Base-by-base conservation (phyloP, 106 monocot species). In the Hemerocallis citrina region DNA sequence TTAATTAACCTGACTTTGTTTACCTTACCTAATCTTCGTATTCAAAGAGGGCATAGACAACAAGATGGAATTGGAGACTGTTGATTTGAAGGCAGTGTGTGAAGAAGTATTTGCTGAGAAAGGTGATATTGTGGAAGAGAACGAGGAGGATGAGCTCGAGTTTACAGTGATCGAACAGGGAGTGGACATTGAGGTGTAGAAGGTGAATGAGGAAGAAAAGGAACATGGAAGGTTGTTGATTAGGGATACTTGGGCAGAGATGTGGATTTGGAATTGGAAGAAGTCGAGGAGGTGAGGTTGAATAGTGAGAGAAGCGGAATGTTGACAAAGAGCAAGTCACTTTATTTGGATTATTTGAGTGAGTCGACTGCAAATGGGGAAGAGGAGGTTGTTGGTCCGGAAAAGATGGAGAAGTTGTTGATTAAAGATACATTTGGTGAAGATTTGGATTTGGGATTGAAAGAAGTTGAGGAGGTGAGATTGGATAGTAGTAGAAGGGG, bases 141-240 rank as follows among this genome's bases (percentile, higher is more conserved):
- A 61, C 5, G 66, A 78, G 4, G 19, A 16, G 34, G 83, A 70
- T 33, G 65, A 68, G 0, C 54, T 50, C 1, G 76, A 87, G 17
- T 90, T 90, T 50, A 80, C 33, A 8, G 72, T 89, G 22, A 68
- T 83, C 42, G 89, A 95, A 37, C 75, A 86, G 11, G 89, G 83
- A 50, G 59, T 83, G 9, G 89, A 83, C 55, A 58, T 79, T 44
- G 34, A n/a, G 44, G 10, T 46, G 38, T 6, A 52, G 54, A 28
- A 2, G 16, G 31, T 20, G 11, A 36, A 22, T 2, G 20, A 36
- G 20, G 57, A 14, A 36, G 16, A 9, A 27, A 8, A 21, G 27
- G 22, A 10, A 30, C 11, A n/a, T n/a, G n/a, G n/a, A n/a, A n/a
- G n/a, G n/a, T n/a, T n/a, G n/a, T n/a, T n/a, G n/a, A n/a, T n/a